Base-by-base conservation (phyloP, 1,139 yeast species). In the Suhomyces atakaporum region DNA sequence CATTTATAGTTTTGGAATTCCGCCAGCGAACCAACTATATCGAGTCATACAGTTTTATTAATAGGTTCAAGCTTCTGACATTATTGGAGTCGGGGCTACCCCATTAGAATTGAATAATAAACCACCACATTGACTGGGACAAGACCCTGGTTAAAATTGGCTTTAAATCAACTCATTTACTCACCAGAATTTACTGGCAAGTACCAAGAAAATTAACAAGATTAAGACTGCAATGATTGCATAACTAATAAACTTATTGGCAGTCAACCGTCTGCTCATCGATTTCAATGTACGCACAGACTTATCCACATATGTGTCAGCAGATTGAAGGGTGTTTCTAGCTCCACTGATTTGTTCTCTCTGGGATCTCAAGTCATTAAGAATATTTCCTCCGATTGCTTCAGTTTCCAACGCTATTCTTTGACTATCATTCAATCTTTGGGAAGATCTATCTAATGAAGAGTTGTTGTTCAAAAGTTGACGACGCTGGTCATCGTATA, bases 251-350 rank as follows among this genome's bases (percentile, higher is more conserved):
- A 90, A 75, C 61, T 89, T 84, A 63, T 94, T 94, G 4, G 97
- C 95, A n/a, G 95, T 90, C 72, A 92, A 75, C 53, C 98, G 69
- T 61, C 97, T 75, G 20, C 96, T 84, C 98, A 94, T 94, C 15
- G 88, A 76, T 53, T 88, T 82, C 53, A 94, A 69, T 1, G 98
- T 94, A 42, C 85, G 78, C 42, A 94, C 77, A 37, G 95, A 83
- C 56, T 84, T 82, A 61, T 92, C 98, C 36, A 94, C 96, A 53
- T 90, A 89, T 1, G 85, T 80, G 56, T 94, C 97, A 0, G 98
- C 97, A 45, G 89, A 94, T 62, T 78, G 75, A 35, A 94, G 69
- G 0, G 95, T 87, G 50, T 81, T 81, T 57, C 97, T 77, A 11
- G 96, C 79, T 47, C 90, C 89, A 33, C 77, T 65, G 35, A 94